These are phyloP conservation scores for Kodamaea neixiangensis DNA, from an alignment of 805 yeast species.

Conservation along the genomic window DNA sequence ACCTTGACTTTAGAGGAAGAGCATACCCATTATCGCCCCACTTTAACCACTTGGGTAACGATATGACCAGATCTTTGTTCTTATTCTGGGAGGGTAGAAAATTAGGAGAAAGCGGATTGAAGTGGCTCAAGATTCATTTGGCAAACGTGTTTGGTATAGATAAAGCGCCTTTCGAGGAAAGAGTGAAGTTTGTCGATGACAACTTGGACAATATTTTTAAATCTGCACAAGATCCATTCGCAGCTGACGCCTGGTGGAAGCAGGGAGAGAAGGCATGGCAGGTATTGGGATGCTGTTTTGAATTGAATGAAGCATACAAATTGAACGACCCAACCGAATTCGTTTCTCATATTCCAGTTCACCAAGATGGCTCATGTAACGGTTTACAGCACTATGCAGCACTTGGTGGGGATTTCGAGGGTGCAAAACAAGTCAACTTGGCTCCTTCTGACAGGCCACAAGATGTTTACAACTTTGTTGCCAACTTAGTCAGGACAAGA, in stretches of 20 bases:
- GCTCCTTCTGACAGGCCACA: slow-evolving; percentile 72
- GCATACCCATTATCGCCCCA: slow-evolving; percentile 82
- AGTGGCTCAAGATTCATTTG: slow-evolving; percentile 75
- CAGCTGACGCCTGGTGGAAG: slow-evolving; percentile 64
- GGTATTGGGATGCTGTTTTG: slow-evolving; percentile 69
- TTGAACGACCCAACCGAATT: slow-evolving; percentile 64
- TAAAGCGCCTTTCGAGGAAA: slow-evolving; percentile 65
- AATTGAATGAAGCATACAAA: slow-evolving; percentile 60
- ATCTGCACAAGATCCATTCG: slow-evolving; percentile 65
- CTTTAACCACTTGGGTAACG: slow-evolving; percentile 79
- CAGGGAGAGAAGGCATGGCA: slow-evolving; percentile 86
- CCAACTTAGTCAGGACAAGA: slow-evolving; percentile 57
- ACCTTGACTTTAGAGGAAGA: slow-evolving; percentile 80
- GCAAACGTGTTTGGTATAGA: slow-evolving; percentile 76
- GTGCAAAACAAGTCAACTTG: slow-evolving; percentile 78
- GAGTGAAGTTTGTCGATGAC: slow-evolving; percentile 60
- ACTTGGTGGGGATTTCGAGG: slow-evolving; percentile 79
- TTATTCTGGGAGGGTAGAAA: slow-evolving; percentile 76
- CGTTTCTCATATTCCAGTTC: slow-evolving; percentile 74
- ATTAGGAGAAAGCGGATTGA: slow-evolving; percentile 63
- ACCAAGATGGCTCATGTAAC: slow-evolving; percentile 86
- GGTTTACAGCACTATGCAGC: slow-evolving; percentile 89
- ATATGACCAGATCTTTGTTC: slow-evolving; percentile 69
- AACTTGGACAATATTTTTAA: slow-evolving; percentile 55
- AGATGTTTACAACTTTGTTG: slow-evolving; percentile 75